Conservation (phyloP, 2,329 filamentous ascomycete genomes). For the Nothophoma quercina region DNA sequence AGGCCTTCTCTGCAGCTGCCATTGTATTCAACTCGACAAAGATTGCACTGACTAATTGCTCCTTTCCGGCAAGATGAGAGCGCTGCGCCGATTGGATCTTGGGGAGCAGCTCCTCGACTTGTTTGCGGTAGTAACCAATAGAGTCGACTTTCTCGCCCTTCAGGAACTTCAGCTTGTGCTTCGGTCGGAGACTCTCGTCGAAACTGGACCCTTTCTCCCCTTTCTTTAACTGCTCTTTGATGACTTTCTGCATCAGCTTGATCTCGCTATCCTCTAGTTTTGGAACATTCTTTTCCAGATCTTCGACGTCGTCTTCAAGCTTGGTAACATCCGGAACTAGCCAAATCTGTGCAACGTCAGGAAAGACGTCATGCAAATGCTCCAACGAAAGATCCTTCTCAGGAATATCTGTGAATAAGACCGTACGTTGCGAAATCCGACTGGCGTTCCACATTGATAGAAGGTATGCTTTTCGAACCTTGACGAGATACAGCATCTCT, state of each 20-base stretch:
- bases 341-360: constrained; percentile 6
- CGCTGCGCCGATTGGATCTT: constrained; percentile 73
- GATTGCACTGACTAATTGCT: constrained; percentile 66
- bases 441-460: constrained; percentile 83
- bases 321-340: constrained; percentile 55
- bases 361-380: constrained; percentile 70
- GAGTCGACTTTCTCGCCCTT: constrained; percentile 90
- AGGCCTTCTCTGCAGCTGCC: constrained; percentile 83
- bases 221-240: constrained; percentile 71
- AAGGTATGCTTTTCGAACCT: constrained; percentile 88
- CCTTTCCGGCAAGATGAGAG: constrained; percentile 63
- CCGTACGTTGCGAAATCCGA: constrained; percentile 86
- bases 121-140: constrained; percentile 84
- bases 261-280: constrained; percentile 86
- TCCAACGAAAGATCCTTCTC: constrained; percentile 82
- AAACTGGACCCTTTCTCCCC: constrained; percentile 68
- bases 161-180: constrained; percentile 41
- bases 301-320: constrained; percentile 62
- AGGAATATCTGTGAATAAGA: constrained; percentile 79
- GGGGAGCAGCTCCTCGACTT: constrained; percentile 77
- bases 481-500: constrained; percentile 90
- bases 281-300: constrained; percentile 1
- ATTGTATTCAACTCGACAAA: constrained; percentile 90
- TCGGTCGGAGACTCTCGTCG: constrained; percentile 42
- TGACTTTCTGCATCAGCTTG: constrained; percentile 80